Evolutionary conservation across 768 basidiomycete species (phyloP).

Genomic region (Boletus subparvulus): DNA sequence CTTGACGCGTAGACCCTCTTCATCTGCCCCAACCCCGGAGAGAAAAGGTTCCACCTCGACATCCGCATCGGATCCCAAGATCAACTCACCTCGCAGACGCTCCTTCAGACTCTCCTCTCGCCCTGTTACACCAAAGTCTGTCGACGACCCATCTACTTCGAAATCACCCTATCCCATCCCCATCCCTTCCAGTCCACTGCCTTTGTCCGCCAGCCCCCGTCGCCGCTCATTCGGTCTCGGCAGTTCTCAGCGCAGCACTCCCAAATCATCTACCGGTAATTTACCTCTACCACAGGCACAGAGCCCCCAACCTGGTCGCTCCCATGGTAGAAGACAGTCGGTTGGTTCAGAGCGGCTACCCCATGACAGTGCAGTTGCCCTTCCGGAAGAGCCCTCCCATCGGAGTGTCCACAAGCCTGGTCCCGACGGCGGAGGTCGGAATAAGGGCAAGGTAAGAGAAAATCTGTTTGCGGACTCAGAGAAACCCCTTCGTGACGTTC

Average conservation of each 20-base stretch:
- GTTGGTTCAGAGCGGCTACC: constrained; percentile 31
- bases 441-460: constrained; percentile 32
- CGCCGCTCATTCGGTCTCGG: constrained; percentile 33
- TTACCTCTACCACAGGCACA: constrained; percentile 27
- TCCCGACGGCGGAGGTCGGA: constrained; percentile 15
- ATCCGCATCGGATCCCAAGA: constrained; percentile 14
- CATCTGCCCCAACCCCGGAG: constrained; percentile 16
- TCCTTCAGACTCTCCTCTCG: constrained; percentile 34
- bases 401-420: constrained; percentile 9
- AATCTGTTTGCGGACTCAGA: neutral
- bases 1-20: constrained; percentile 27
- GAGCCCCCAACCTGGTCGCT: constrained; percentile 8
- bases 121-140: constrained; percentile 30
- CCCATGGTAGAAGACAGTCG: constrained; percentile 30
- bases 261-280: constrained; percentile 29
- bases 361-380: constrained; percentile 35
- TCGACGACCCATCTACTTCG: constrained; percentile 17
- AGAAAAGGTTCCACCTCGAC: constrained; percentile 29
- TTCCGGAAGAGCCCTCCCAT: constrained; percentile 27
- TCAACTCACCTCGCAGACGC: constrained; percentile 26
- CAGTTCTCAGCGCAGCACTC: constrained; percentile 27
- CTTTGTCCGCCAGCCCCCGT: constrained; percentile 35
- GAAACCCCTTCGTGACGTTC: constrained; percentile 6
- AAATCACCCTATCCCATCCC: constrained; percentile 27
- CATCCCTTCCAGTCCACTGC: constrained; percentile 29